These are phyloP conservation scores for Saccharum officinarum DNA, from an alignment of 176 grass and related monocot genomes.

Conservation along the genomic window DNA sequence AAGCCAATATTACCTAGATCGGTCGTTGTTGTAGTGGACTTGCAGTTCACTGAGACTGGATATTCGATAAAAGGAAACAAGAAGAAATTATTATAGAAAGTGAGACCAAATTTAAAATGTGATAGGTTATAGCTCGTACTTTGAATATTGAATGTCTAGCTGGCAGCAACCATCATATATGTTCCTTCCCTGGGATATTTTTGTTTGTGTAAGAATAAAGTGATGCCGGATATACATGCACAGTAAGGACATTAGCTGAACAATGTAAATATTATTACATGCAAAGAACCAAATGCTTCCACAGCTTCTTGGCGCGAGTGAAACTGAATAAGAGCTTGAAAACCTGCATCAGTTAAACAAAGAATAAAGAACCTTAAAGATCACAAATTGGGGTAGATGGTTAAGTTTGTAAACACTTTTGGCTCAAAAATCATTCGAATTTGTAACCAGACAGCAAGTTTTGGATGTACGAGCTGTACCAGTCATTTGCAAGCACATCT, in stretches of 20 bases:
- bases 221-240: slow-evolving; percentile 4
- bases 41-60: slow-evolving; percentile 93
- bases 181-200: slow-evolving; percentile 75
- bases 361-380: slow-evolving; percentile 5
- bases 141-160: slow-evolving; percentile 99
- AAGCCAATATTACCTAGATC: slow-evolving; percentile 70
- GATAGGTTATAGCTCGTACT: slow-evolving; percentile 53
- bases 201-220: slow-evolving; percentile 33
- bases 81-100: slow-evolving; percentile 20
- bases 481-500: neutral
- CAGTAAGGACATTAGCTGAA: slow-evolving; percentile 33
- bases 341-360: slow-evolving; percentile 60
- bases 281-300: slow-evolving; percentile 77
- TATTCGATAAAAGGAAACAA: slow-evolving; percentile 36
- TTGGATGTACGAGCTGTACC: neutral
- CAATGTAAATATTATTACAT: slow-evolving; percentile 65
- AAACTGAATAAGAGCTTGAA: slow-evolving; percentile 95
- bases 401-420: neutral
- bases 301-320: slow-evolving; percentile 77
- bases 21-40: slow-evolving; percentile 98
- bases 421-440: neutral
- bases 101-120: neutral
- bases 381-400: neutral
- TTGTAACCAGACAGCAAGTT: neutral
- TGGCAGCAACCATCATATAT: slow-evolving; percentile 99